Evolutionary conservation across 2,329 filamentous ascomycete genomes (phyloP), one percentile per base, ranked within the genome.

Genomic region (Phialemoniopsis sp.): DNA sequence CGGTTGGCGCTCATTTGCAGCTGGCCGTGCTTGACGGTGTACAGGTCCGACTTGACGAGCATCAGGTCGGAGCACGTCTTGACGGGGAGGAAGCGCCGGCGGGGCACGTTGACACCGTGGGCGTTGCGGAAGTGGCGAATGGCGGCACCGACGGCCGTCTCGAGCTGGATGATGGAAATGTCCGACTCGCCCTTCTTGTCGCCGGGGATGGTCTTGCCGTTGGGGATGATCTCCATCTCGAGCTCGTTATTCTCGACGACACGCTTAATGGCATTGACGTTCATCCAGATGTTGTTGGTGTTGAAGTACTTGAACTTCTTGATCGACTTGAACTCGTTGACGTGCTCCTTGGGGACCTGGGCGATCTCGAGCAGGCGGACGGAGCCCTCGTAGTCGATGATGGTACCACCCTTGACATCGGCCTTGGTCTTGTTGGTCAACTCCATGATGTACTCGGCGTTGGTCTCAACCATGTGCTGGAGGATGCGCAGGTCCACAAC

Each of bases 271-370:
- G 93, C 93, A 63, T 88, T 84, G 56, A 96, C 79, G 74, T 95
- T 95, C 78, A 98, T 87, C 93, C 93, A 98, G 72, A 98, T 96
- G 81, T 98, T 98, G 87, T 98, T 98, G 70, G 93, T 98, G 82
- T 98, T 98, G 85, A 98, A 98, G 83, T 98, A 98, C 80, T 95
- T 96, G 86, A 98, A 98, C 80, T 98, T 98, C 85, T 98, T 98
- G 79, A 98, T 98, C 36, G 90, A 96, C 84, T 98, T 98, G 88
- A 98, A 98, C 75, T 98, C 93, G 73, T 98, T 97, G 66, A 93
- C 88, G 72, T 98, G 93, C 77, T 98, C 89, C 82, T 97, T 98
- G 70, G 93, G 93, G 29, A 98, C 93, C 77, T 98, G 93, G 13
- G 93, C 93, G 57, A 98, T 96, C 76, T 98, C 93, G 38, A 98